Evolutionary conservation across 352 stramenopile genomes (phyloP).

Genomic region (Phytophthora idaei): DNA sequence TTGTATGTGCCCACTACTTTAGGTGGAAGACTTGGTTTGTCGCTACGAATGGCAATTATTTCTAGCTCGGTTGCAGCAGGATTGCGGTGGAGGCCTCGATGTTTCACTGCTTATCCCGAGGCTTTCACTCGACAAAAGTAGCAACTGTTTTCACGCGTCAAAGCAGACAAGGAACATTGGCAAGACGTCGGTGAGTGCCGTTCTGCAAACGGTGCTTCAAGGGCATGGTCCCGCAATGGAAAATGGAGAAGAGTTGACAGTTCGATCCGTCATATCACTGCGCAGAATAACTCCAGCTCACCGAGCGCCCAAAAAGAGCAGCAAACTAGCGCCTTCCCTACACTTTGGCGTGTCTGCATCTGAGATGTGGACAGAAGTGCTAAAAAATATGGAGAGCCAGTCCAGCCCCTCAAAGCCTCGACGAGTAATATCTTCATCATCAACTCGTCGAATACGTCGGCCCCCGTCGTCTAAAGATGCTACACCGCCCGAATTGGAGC

Average conservation of each 20-base stretch:
- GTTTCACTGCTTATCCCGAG: slow-evolving; percentile 31
- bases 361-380: slow-evolving; percentile 32
- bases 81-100: slow-evolving; percentile 24
- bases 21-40: slow-evolving; percentile 24
- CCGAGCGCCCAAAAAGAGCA: slow-evolving; percentile 7
- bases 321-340: slow-evolving; percentile 26
- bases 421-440: slow-evolving; percentile 13
- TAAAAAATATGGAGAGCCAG: slow-evolving; percentile 5
- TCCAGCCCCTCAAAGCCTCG: slow-evolving; percentile 9
- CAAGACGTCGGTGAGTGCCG: slow-evolving; percentile 6
- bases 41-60: slow-evolving; percentile 45
- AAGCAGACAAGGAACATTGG: not conserved
- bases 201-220: slow-evolving; percentile 26
- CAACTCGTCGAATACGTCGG: slow-evolving; percentile 29
- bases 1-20: not conserved
- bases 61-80: slow-evolving; percentile 40
- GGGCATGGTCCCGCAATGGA: slow-evolving; percentile 36
- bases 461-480: slow-evolving; percentile 15
- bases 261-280: slow-evolving; percentile 29
- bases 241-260: slow-evolving; percentile 14
- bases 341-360: slow-evolving; percentile 34
- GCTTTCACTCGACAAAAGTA: not conserved
- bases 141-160: not conserved
- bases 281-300: slow-evolving; percentile 3
- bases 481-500: not conserved